Evolutionary conservation across 108 stramenopile species (phyloP).

Genomic region (Chaetoceros tenuissimus): DNA sequence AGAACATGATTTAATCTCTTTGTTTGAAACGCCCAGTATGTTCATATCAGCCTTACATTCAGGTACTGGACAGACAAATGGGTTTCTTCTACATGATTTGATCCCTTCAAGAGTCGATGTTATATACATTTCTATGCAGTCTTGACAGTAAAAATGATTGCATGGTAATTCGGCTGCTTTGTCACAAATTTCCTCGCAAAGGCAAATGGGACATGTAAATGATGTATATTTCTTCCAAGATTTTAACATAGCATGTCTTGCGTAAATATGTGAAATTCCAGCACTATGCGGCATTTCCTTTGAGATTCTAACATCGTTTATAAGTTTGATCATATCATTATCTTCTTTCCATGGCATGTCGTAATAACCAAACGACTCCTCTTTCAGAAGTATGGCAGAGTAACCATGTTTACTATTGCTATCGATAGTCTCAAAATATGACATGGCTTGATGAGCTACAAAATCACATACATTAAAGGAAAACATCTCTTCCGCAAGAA

Average conservation of each 20-base stretch:
- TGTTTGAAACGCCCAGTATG: constrained; percentile 16
- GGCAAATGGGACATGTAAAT: constrained; percentile 35
- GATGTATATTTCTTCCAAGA: constrained; percentile 20
- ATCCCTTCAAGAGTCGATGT: constrained; percentile 18
- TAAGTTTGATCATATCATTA: neutral
- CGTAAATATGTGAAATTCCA: neutral
- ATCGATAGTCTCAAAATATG: constrained; percentile 1
- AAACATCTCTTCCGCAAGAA: constrained; percentile 1
- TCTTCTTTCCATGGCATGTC: neutral
- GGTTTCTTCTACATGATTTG: constrained; percentile 16
- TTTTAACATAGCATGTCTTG: constrained; percentile 1
- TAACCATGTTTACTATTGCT: neutral
- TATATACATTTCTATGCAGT: constrained; percentile 22
- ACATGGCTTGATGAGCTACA: neutral
- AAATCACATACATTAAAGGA: constrained; percentile 8
- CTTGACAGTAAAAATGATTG: constrained; percentile 23
- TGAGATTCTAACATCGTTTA: neutral
- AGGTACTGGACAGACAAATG: constrained; percentile 33
- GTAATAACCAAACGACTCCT: neutral
- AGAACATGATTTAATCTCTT: neutral
- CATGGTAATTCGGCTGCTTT: constrained; percentile 17
- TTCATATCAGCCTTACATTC: constrained; percentile 17
- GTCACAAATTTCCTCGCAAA: constrained; percentile 1
- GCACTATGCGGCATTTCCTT: neutral
- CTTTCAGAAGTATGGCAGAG: neutral